A percentile compares a stretch with the other conserved stretches of the same genome.
Conservation (phyloP, 2,329 filamentous ascomycete genomes). For the Grosmannia serpens region DNA sequence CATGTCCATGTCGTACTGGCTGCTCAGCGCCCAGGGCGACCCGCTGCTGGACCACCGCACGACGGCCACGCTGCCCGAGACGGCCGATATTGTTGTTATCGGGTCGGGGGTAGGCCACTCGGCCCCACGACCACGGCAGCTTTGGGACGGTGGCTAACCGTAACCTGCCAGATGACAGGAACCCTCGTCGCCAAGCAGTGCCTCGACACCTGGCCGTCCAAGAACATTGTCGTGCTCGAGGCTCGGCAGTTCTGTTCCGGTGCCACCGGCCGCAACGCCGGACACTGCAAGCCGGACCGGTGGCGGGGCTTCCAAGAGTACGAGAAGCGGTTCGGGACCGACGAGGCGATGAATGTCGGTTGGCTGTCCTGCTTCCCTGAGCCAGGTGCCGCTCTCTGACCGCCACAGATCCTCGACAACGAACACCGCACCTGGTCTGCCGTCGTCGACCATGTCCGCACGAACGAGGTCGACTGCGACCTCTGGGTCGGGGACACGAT, state of each 20-base stretch:
- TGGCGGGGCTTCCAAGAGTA: neutral
- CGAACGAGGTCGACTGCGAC: conserved; percentile 3
- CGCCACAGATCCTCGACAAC: neutral
- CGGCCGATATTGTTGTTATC: neutral
- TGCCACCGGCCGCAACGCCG: conserved; percentile 3
- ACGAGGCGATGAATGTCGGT: neutral
- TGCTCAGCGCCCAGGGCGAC: neutral
- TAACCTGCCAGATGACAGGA: neutral
- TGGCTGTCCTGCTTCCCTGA: neutral
- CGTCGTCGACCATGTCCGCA: neutral
- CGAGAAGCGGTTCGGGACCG: neutral
- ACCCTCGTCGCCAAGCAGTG: neutral
- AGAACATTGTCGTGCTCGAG: neutral
- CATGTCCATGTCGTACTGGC: conserved; percentile 3
- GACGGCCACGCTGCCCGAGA: neutral
- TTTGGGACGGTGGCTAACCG: neutral
- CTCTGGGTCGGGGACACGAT: conserved; percentile 1
- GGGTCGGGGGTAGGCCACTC: neutral
- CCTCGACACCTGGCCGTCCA: neutral
- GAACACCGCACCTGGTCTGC: neutral
- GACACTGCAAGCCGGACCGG: conserved; percentile 3
- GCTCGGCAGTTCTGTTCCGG: conserved; percentile 3
- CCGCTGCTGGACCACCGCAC: neutral
- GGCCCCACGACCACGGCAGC: neutral
- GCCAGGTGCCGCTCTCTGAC: neutral